These are phyloP conservation scores for Phytomonas serpens DNA, from an alignment of 208 protist species.

Conservation along the genomic window DNA sequence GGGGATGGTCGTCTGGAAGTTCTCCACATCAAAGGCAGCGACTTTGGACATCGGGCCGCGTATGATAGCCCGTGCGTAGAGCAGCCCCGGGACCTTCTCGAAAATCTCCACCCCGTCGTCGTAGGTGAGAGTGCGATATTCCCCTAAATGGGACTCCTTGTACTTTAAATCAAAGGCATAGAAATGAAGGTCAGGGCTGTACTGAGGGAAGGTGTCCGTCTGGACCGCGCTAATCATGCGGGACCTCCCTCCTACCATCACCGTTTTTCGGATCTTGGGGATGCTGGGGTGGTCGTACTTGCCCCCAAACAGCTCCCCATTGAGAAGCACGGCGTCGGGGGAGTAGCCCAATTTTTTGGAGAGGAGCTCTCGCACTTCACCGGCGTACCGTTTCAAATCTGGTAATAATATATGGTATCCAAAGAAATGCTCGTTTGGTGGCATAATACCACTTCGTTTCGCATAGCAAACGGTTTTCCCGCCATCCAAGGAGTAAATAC, in stretches of 20 bases:
- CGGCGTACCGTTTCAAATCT: conserved; percentile 38
- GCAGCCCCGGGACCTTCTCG: conserved; percentile 51
- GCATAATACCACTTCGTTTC: conserved; percentile 78
- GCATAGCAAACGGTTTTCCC: conserved; percentile 53
- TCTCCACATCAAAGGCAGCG: conserved; percentile 77
- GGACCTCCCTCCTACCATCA: conserved; percentile 47
- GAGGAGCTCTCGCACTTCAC: conserved; percentile 35
- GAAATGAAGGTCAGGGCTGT: conserved; percentile 80
- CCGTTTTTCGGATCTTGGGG: conserved; percentile 28
- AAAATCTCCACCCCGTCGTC: conserved; percentile 66
- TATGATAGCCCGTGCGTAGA: conserved; percentile 67
- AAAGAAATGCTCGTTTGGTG: conserved; percentile 75
- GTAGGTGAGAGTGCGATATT: conserved; percentile 49
- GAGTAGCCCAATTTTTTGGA: conserved; percentile 15
- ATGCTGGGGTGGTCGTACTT: conserved; percentile 82
- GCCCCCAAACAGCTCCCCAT: conserved; percentile 82
- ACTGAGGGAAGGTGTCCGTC: conserved; percentile 79
- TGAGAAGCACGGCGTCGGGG: conserved; percentile 54
- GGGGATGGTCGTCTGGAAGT: conserved; percentile 73
- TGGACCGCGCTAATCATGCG: conserved; percentile 55
- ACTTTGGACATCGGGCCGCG: conserved; percentile 69
- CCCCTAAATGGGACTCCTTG: conserved; percentile 20
- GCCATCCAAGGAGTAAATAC: conserved; percentile 65
- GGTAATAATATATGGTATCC: conserved; percentile 76
- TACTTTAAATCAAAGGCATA: conserved; percentile 88